Conservation (phyloP, 2,329 filamentous ascomycete species). For the Epichloe scottii region DNA sequence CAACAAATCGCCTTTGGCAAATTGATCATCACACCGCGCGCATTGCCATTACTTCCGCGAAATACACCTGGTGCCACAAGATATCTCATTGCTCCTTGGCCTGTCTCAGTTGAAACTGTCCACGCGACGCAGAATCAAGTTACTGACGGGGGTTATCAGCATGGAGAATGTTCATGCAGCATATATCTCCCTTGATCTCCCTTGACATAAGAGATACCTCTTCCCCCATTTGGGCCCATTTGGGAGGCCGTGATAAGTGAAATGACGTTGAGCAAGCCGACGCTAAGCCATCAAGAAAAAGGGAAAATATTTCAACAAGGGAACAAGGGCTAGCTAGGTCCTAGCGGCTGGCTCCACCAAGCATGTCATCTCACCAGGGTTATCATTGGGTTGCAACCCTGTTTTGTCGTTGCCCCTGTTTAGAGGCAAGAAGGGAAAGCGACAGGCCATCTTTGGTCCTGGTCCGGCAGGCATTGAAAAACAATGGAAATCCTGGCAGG, state of each 20-base stretch:
- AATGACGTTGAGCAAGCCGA: neutral
- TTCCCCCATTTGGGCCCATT: neutral
- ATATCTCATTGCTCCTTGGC: neutral
- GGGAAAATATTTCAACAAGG: too few relatives aligned
- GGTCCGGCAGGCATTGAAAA: neutral
- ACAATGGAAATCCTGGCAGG: neutral
- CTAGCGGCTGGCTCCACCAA: neutral
- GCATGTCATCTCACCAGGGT: too few relatives aligned
- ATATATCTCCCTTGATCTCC: neutral
- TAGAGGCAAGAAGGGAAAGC: neutral
- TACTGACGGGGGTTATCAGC: neutral
- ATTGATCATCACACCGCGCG: neutral
- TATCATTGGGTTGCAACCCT: too few relatives aligned
- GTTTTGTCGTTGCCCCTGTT: neutral
- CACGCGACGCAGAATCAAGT: neutral
- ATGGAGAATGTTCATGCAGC: neutral
- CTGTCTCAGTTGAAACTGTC: slow-evolving; percentile 2
- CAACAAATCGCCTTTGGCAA: neutral
- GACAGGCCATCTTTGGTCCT: too few relatives aligned
- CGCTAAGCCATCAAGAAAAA: neutral
- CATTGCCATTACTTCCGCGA: neutral
- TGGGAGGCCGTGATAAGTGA: neutral
- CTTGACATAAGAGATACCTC: neutral
- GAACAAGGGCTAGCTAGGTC: neutral
- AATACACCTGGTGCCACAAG: neutral